Conservation (phyloP, 441 rosid species). For the Daphne laureola region DNA sequence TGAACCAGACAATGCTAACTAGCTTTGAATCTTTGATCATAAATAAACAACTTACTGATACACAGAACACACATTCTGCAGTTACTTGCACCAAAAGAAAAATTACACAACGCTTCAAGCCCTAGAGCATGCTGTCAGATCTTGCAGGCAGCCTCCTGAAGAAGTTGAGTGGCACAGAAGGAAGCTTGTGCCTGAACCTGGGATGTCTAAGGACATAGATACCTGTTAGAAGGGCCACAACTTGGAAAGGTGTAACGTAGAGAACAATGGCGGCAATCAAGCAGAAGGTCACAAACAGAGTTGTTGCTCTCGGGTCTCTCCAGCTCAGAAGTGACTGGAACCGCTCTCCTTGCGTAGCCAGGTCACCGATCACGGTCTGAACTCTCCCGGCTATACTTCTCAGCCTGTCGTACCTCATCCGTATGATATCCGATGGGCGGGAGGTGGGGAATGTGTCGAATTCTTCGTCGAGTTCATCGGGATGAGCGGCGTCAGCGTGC, state of each 20-base stretch:
- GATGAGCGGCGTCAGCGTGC: slow-evolving; percentile 28
- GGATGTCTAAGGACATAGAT: slow-evolving; percentile 30
- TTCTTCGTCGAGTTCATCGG: neutral
- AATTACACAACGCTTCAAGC: neutral
- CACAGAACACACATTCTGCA: no score
- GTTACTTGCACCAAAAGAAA: no score
- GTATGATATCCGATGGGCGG: no score
- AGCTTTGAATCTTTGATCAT: neutral
- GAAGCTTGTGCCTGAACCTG: slow-evolving; percentile 29
- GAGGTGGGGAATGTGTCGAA: no score
- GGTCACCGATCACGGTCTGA: slow-evolving; percentile 27
- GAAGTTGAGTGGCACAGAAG: slow-evolving; percentile 27
- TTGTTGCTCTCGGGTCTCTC: slow-evolving; percentile 37
- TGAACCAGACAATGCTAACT: neutral
- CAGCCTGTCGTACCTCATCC: no score
- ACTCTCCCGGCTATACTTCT: slow-evolving; percentile 28
- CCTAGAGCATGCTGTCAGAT: slow-evolving; percentile 13
- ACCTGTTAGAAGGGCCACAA: slow-evolving; percentile 19
- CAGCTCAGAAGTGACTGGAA: slow-evolving; percentile 29
- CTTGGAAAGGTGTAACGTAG: slow-evolving; percentile 30
- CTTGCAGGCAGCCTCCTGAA: slow-evolving; percentile 30
- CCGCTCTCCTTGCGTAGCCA: slow-evolving; percentile 35
- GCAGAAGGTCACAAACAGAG: slow-evolving; percentile 27
- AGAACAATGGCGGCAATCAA: slow-evolving; percentile 22
- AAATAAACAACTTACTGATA: no score